Evolutionary conservation across 768 basidiomycete species (phyloP), one percentile per base, ranked within the genome.

Genomic region (Termitomyces bulborhizus): DNA sequence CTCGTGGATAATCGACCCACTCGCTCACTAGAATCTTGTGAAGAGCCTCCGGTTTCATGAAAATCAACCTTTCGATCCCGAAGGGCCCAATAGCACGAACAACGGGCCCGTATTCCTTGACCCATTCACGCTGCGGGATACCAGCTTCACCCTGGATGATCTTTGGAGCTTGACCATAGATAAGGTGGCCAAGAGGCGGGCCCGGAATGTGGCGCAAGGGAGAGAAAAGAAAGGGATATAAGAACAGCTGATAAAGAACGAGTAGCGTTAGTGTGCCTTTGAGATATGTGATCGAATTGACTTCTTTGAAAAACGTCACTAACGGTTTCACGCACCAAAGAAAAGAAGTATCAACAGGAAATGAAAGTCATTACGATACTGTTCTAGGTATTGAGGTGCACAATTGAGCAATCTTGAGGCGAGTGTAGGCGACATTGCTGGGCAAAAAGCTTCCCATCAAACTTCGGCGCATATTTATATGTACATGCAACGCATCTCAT

Each of bases 1-100:
- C 75, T 27, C 76, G 64, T 24, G 79, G 77, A 65, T 75, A 76
- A 26, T 76, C 71, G 3, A 74, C 55, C 76, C 77, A 79, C 41
- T 74, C 73, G n/a, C 62, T 69, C 9, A 73, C 72, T 13, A 78
- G 47, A 7, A 79, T 74, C 55, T 76, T 70, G 8, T 75, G 70
- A n/a, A 77, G 60, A 1, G 77, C 74, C 34, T 76, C 76, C 4
- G 78, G 73, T 31, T 64, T 68, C 63, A 73, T 67, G 62, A 77
- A 73, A 6, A 78, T 71, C 29, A 81, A 57, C 12, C 76, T 66
- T 57, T 80, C 77, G 15, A 75, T 65, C 1, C 78, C 78, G 7
- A 81, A 16, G 1, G 75, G 72, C 1, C 79, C 78, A 21, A 79
- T 71, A 31, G 68, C 65, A 37, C 77, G 73, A 11, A 80, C 73